A percentile compares a stretch with the other conserved stretches of the same genome.
Evolutionary conservation across 129 eudicot genomes (phyloP).

Genomic region (Artemisia tridentata): DNA sequence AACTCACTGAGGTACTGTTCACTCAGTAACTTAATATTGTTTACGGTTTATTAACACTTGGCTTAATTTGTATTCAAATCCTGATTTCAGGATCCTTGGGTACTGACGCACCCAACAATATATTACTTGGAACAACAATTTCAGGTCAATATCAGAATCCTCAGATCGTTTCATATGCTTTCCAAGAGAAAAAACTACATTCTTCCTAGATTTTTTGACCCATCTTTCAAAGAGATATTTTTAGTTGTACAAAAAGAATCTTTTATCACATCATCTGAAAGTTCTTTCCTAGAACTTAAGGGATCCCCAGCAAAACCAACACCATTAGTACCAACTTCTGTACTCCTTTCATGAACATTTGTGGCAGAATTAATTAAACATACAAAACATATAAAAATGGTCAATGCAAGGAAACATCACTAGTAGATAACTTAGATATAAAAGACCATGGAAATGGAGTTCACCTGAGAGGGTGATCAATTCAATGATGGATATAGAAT

Average conservation of each 20-base stretch:
- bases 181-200: constrained; percentile 38
- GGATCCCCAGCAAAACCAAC: constrained; percentile 40
- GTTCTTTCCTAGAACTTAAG: constrained; percentile 39
- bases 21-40: too few species aligned
- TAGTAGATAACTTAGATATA: background rate
- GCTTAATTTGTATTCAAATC: too few species aligned
- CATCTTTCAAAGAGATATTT: constrained; percentile 31
- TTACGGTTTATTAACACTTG: too few species aligned
- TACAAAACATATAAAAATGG: constrained; percentile 12
- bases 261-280: constrained; percentile 41
- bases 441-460: constrained; percentile 2
- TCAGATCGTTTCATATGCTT: constrained; percentile 42
- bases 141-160: constrained; percentile 51
- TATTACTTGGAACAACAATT: too few species aligned
- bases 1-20: too few species aligned
- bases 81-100: too few species aligned
- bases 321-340: constrained; percentile 26
- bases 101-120: too few species aligned
- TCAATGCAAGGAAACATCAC: background rate
- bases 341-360: constrained; percentile 36
- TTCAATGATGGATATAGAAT: constrained; percentile 79
- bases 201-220: constrained; percentile 41
- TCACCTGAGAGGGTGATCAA: constrained; percentile 82
- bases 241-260: constrained; percentile 37
- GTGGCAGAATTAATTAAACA: constrained; percentile 42